These are phyloP conservation scores for Tephrocybe sp. DNA, from an alignment of 768 basidiomycete genomes.

Conservation along the genomic window DNA sequence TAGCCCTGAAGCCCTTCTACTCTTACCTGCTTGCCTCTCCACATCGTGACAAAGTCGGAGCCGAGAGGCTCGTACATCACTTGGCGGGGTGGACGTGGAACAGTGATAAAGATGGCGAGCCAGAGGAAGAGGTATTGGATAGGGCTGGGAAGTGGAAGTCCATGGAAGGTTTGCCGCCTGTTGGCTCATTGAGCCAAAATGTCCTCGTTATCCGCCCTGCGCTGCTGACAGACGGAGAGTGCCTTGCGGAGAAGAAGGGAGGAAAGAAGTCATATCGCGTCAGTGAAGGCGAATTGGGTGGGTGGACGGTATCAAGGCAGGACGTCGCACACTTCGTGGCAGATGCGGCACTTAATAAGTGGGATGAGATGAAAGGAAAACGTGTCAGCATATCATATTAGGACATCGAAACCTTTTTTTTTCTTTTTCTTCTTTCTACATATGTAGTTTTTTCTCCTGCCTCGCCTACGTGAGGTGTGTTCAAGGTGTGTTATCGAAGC, in stretches of 20 bases:
- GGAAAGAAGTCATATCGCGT: conserved; percentile 36
- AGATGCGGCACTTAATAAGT: conserved; percentile 41
- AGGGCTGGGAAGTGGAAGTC: conserved; percentile 37
- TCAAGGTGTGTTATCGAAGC: too few relatives aligned
- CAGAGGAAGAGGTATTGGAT: conserved; percentile 40
- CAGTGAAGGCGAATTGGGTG: conserved; percentile 37
- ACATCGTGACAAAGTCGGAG: conserved; percentile 60
- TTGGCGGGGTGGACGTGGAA: conserved; percentile 53
- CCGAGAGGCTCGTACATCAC: conserved; percentile 49
- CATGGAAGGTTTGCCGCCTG: conserved; percentile 36
- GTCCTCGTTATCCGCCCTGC: conserved; percentile 55
- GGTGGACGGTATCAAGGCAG: conserved; percentile 54
- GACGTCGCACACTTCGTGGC: conserved; percentile 68
- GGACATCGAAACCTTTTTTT: neutral
- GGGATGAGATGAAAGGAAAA: conserved; percentile 55
- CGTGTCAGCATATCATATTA: conserved; percentile 34
- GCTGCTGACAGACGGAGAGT: conserved; percentile 56
- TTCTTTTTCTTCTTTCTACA: neutral
- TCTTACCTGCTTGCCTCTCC: conserved; percentile 38
- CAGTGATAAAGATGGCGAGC: conserved; percentile 33
- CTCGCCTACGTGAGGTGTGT: too few relatives aligned
- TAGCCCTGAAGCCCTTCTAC: conserved; percentile 49
- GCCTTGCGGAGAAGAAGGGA: conserved; percentile 33
- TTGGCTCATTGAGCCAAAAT: conserved; percentile 38
- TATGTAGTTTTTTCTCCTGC: neutral